Conservation (phyloP, 106 monocot genomes). For the Dendrobium huoshanense region DNA sequence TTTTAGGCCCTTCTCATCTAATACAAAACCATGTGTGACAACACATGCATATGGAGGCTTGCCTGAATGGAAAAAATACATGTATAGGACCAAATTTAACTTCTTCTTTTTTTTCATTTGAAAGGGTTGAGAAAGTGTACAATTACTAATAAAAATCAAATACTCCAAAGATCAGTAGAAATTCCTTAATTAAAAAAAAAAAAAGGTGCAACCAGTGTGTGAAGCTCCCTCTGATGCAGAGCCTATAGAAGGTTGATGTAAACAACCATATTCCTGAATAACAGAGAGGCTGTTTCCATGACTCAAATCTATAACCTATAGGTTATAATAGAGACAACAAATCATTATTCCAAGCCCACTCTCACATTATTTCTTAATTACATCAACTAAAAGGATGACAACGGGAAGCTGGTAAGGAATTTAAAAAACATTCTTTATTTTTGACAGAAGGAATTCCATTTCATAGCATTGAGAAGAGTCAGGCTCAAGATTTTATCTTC, state of each 20-base stretch:
- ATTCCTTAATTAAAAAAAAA: neutral
- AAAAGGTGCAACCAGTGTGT: neutral
- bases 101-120: neutral
- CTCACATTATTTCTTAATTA: neutral
- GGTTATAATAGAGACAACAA: neutral
- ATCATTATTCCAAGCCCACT: neutral
- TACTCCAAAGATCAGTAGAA: neutral
- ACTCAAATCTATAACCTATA: neutral
- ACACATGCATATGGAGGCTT: constrained; percentile 85
- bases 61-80: constrained; percentile 29
- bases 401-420: neutral
- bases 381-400: neutral
- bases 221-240: neutral
- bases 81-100: neutral
- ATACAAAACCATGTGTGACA: constrained; percentile 94
- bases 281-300: neutral
- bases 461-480: neutral
- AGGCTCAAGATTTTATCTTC: neutral
- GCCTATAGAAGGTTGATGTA: neutral
- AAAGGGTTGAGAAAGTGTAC: neutral
- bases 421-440: neutral
- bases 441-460: neutral
- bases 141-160: neutral
- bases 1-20: constrained; percentile 97
- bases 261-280: neutral